phyloP scores from a whole-genome alignment of 805 yeast genomes.

The Zygotorulaspora florentina region DNA sequence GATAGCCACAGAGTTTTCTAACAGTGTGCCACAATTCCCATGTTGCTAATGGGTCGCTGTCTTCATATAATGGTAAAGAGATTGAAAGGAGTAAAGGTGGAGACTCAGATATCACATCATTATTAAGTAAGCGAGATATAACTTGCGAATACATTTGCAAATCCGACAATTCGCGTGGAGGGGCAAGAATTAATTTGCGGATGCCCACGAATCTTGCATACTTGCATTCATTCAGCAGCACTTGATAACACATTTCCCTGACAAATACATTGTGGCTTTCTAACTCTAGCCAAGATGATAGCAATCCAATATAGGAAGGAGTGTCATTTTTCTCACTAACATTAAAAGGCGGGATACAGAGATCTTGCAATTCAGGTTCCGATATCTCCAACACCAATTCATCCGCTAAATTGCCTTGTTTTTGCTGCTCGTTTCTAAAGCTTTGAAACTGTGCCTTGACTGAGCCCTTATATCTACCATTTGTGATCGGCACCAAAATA shows the following conservation, averaged over 20 bases:
- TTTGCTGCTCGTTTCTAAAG: conserved; percentile 19
- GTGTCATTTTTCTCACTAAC: conserved; percentile 7
- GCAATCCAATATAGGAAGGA: conserved; percentile 46
- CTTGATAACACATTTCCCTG: conserved; percentile 53
- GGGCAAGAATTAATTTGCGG: conserved; percentile 52
- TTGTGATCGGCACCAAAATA: conserved; percentile 53
- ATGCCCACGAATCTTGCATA: conserved; percentile 60
- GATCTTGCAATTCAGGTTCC: conserved; percentile 34
- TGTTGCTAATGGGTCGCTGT: conserved; percentile 50
- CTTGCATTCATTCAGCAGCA: conserved; percentile 52
- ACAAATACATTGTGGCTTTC: conserved; percentile 49
- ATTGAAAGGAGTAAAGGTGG: conserved; percentile 42
- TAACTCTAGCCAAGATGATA: conserved; percentile 68
- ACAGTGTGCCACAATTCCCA: conserved; percentile 77
- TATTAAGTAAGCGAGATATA: conserved; percentile 29
- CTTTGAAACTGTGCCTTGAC: conserved; percentile 39
- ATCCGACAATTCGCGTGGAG: conserved; percentile 55
- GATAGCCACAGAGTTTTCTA: conserved; percentile 51
- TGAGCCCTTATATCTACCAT: conserved; percentile 43
- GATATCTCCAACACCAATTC: conserved; percentile 20
- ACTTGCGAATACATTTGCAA: conserved; percentile 48
- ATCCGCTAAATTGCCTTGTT: conserved; percentile 17
- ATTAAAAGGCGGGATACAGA: conserved; percentile 31
- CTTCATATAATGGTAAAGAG: conserved; percentile 49
- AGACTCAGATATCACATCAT: conserved; percentile 23